Conservation (phyloP, 257 asterid genomes). For the Nemophila menziesii region DNA sequence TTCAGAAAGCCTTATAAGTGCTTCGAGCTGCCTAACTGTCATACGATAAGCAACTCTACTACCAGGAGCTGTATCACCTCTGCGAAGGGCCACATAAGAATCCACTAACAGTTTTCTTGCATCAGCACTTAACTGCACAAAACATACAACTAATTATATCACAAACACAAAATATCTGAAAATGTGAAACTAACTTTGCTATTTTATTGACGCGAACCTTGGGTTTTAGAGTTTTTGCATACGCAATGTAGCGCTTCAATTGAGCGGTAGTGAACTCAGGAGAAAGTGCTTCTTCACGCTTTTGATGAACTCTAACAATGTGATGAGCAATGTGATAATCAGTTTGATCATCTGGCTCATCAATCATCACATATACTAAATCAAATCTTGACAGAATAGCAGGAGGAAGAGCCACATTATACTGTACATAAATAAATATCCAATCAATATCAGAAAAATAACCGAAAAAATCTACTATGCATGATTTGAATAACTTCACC, state of each 20-base stretch:
- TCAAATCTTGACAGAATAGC: slow-evolving; percentile 99
- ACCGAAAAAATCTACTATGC: background rate
- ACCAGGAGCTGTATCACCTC: slow-evolving; percentile 91
- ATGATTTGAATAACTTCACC: slow-evolving; percentile 24
- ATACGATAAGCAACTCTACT: slow-evolving; percentile 97
- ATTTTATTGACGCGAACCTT: slow-evolving; percentile 44
- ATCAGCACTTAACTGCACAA: slow-evolving; percentile 59
- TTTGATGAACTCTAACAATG: slow-evolving; percentile 89
- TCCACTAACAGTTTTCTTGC: slow-evolving; percentile 76
- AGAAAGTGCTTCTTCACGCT: slow-evolving; percentile 67
- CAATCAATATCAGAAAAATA: background rate
- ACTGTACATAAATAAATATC: slow-evolving; percentile 36
- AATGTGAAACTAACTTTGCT: background rate
- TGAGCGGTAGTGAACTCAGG: slow-evolving; percentile 79
- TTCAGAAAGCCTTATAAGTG: slow-evolving; percentile 87
- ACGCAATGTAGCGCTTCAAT: slow-evolving; percentile 72
- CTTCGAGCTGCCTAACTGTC: slow-evolving; percentile 98
- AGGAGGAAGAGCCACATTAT: slow-evolving; percentile 97
- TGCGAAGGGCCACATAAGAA: slow-evolving; percentile 77
- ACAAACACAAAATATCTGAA: background rate
- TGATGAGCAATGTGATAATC: slow-evolving; percentile 93
- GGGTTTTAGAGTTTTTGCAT: slow-evolving; percentile 87
- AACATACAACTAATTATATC: background rate
- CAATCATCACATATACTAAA: slow-evolving; percentile 95
- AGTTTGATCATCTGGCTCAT: slow-evolving; percentile 91